These are phyloP conservation scores for Aspergillus chevalieri DNA, from an alignment of 2,329 filamentous ascomycete species.

Conservation along the genomic window DNA sequence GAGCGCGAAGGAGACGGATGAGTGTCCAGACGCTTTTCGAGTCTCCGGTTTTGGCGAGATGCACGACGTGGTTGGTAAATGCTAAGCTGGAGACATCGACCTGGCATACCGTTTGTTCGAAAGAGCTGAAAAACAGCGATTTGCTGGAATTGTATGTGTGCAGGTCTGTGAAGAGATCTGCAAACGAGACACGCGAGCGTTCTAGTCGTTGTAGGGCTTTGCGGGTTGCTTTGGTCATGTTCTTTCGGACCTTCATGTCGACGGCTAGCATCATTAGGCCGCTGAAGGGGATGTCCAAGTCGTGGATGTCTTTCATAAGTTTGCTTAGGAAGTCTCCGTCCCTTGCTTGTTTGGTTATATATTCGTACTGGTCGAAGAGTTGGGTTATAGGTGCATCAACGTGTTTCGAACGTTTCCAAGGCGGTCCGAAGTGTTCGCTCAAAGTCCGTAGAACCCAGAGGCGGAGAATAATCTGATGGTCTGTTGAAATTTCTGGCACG, in stretches of 20 bases:
- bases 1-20: conserved; percentile 29
- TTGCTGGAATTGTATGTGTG: conserved; percentile 21
- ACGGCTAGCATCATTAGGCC: conserved; percentile 22
- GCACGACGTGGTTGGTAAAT: conserved; percentile 26
- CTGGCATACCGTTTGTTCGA: conserved; percentile 25
- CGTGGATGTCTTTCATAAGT: conserved; percentile 23
- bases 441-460: conserved; percentile 28
- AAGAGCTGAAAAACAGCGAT: conserved; percentile 20
- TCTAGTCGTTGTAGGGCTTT: conserved; percentile 22
- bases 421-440: conserved; percentile 15
- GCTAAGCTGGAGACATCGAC: conserved; percentile 29
- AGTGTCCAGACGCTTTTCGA: conserved; percentile 21
- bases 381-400: conserved; percentile 16
- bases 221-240: conserved; percentile 17
- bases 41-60: conserved; percentile 25
- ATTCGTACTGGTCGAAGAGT: conserved; percentile 25
- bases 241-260: conserved; percentile 19
- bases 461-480: conserved; percentile 27
- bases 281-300: conserved; percentile 25
- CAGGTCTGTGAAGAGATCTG: conserved; percentile 22
- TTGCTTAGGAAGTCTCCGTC: conserved; percentile 19
- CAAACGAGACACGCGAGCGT: conserved; percentile 18
- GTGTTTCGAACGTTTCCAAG: conserved; percentile 13
- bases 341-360: conserved; percentile 6
- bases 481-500: conserved; percentile 4